phyloP scores from a whole-genome alignment of 163 green algal genomes.

The Prototheca wickerhamii region DNA sequence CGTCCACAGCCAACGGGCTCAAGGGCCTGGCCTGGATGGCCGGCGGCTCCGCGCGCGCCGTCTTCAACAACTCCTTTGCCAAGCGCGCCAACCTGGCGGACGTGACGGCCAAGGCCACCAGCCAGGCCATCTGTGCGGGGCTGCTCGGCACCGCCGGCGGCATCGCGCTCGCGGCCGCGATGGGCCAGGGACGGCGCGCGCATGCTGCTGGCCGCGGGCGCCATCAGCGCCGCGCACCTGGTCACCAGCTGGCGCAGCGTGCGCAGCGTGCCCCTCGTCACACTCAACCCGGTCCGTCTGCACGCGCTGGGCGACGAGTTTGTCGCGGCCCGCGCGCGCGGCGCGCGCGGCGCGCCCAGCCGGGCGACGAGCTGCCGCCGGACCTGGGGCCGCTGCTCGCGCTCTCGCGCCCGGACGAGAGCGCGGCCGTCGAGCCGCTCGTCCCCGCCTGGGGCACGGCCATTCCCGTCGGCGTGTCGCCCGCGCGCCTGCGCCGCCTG shows the following conservation, averaged over 20 bases:
- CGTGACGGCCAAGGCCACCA: constrained; percentile 29
- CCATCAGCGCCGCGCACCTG: constrained; percentile 16
- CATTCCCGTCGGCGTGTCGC: background rate
- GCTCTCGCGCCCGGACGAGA: background rate
- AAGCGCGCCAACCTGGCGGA: constrained; percentile 24
- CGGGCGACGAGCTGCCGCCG: background rate
- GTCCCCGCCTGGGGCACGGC: background rate
- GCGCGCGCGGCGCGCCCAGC: background rate
- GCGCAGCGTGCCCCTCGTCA: constrained; percentile 21
- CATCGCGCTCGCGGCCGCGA: constrained; percentile 2
- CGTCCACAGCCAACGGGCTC: constrained; percentile 20
- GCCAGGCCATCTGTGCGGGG: constrained; percentile 25
- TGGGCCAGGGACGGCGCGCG: constrained; percentile 9
- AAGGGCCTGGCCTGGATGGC: constrained; percentile 36
- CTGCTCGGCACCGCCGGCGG: constrained; percentile 14
- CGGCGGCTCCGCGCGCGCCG: constrained; percentile 10
- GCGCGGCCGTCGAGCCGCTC: background rate
- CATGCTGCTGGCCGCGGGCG: too few species aligned
- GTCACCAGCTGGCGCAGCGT: constrained; percentile 11
- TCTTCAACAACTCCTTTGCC: constrained; percentile 24
- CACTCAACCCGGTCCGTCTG: constrained; percentile 18
- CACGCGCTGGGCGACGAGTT: constrained; percentile 8
- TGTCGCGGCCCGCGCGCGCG: background rate
- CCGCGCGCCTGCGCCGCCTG: constrained; percentile 1
- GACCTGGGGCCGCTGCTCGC: background rate